Evolutionary conservation across 164 flowering plant genomes (phyloP).

Genomic region (Euptelea pleiosperma): DNA sequence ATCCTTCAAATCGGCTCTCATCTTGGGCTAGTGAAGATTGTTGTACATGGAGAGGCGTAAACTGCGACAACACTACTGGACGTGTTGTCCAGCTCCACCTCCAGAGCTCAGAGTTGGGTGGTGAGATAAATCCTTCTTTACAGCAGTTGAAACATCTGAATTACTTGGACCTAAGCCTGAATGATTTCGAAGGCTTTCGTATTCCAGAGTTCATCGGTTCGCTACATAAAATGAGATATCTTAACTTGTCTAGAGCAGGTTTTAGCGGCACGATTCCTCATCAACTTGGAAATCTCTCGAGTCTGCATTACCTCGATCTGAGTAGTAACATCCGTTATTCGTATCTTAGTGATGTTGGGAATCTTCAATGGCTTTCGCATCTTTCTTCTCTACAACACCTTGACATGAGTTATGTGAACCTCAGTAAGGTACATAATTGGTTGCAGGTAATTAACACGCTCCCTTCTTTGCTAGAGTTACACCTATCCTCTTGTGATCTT

Average conservation of each 20-base stretch:
- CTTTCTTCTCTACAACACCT: neutral
- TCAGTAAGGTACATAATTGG: too few species aligned
- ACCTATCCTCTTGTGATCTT: too few species aligned
- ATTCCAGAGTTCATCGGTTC: constrained; percentile 11
- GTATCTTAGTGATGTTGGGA: neutral
- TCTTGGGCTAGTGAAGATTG: too few species aligned
- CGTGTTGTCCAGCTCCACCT: too few species aligned
- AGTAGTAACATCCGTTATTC: neutral
- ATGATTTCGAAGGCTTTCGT: neutral
- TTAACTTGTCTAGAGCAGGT: constrained; percentile 8
- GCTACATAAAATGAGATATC: neutral
- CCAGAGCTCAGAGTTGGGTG: too few species aligned
- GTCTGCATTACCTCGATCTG: constrained; percentile 1
- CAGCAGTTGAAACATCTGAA: constrained; percentile 8
- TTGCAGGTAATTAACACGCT: too few species aligned
- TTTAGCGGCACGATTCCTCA: neutral
- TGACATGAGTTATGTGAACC: too few species aligned
- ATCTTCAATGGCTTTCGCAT: constrained; percentile 4
- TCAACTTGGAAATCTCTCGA: constrained; percentile 18
- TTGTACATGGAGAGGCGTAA: too few species aligned
- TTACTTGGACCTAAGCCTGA: too few species aligned
- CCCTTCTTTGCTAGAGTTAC: too few species aligned
- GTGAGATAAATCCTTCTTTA: constrained; percentile 5
- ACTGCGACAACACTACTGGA: too few species aligned
- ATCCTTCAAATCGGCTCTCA: too few species aligned